Evolutionary conservation across 1,139 yeast species (phyloP).

Genomic region (Blastobotrys elegans): DNA sequence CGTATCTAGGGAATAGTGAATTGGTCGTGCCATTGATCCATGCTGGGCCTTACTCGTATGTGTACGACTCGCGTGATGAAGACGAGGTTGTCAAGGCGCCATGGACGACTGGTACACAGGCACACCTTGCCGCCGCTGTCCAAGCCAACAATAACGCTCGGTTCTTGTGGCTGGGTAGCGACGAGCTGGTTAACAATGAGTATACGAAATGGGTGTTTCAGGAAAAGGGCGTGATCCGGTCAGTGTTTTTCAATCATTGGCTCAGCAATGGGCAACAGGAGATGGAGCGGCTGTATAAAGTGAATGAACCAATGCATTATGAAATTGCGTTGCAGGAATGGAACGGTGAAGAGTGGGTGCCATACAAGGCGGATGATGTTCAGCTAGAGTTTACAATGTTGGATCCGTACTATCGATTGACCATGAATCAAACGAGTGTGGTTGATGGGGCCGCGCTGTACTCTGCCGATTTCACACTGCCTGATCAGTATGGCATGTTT

Average conservation of each 20-base stretch:
- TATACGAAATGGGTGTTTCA: slow-evolving; percentile 74
- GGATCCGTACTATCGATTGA: slow-evolving; percentile 89
- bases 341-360: slow-evolving; percentile 61
- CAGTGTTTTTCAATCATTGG: slow-evolving; percentile 46
- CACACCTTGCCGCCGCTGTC: slow-evolving; percentile 68
- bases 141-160: slow-evolving; percentile 82
- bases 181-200: slow-evolving; percentile 47
- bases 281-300: slow-evolving; percentile 49
- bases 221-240: slow-evolving; percentile 57
- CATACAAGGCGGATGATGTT: slow-evolving; percentile 55
- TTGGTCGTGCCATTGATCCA: slow-evolving; percentile 63
- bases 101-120: slow-evolving; percentile 86
- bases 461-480: slow-evolving; percentile 59
- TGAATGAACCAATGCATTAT: slow-evolving; percentile 49
- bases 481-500: slow-evolving; percentile 97
- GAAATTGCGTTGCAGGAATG: slow-evolving; percentile 64
- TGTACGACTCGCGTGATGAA: slow-evolving; percentile 46
- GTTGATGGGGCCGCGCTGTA: slow-evolving; percentile 38
- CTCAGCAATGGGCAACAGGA: slow-evolving; percentile 29
- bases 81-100: slow-evolving; percentile 33
- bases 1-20: slow-evolving; percentile 55
- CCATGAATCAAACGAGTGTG: slow-evolving; percentile 25
- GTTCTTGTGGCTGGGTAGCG: slow-evolving; percentile 73
- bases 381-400: slow-evolving; percentile 87
- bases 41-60: slow-evolving; percentile 66